phyloP scores from a whole-genome alignment of 2,329 filamentous ascomycete genomes.

The Hymenoscyphus linearis region DNA sequence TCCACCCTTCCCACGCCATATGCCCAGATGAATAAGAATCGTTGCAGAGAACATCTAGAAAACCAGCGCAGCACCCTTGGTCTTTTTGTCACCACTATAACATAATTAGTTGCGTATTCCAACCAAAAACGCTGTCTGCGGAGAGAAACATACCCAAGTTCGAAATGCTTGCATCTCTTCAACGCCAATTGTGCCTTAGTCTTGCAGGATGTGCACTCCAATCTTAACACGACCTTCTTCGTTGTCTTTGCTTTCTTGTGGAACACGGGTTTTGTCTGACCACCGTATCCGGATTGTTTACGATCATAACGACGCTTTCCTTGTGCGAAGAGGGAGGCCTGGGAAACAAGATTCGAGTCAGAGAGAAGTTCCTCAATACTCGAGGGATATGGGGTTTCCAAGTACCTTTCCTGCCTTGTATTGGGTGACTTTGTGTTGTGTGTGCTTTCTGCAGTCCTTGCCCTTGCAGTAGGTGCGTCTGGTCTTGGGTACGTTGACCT shows the following conservation, averaged over 20 bases:
- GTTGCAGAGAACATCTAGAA: slow-evolving; percentile 66
- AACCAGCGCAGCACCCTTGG: slow-evolving; percentile 98
- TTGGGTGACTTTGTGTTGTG: slow-evolving; percentile 88
- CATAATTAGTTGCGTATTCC: slow-evolving; percentile 36
- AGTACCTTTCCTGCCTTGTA: slow-evolving; percentile 92
- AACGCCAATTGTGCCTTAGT: slow-evolving; percentile 94
- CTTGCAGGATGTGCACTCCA: slow-evolving; percentile 98
- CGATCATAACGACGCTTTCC: slow-evolving; percentile 99
- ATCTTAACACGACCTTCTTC: slow-evolving; percentile 98
- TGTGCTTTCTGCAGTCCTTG: slow-evolving; percentile 89
- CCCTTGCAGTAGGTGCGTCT: slow-evolving; percentile 97
- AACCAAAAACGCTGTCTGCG: background rate
- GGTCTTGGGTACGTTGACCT: slow-evolving; percentile 98
- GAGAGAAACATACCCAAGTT: slow-evolving; percentile 74
- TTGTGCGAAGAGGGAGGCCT: slow-evolving; percentile 90
- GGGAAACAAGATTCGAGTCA: slow-evolving; percentile 23
- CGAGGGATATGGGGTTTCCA: slow-evolving; percentile 1
- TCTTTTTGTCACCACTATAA: slow-evolving; percentile 99
- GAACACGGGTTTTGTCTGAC: slow-evolving; percentile 99
- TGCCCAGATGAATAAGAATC: slow-evolving; percentile 24
- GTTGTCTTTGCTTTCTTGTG: slow-evolving; percentile 99
- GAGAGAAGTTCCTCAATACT: slow-evolving; percentile 9
- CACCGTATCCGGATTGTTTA: slow-evolving; percentile 99
- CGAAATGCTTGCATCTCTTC: slow-evolving; percentile 99
- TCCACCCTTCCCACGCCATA: slow-evolving; percentile 22